These are phyloP conservation scores for Fusarium heterosporum DNA, from an alignment of 2,329 filamentous ascomycete species.

Conservation along the genomic window DNA sequence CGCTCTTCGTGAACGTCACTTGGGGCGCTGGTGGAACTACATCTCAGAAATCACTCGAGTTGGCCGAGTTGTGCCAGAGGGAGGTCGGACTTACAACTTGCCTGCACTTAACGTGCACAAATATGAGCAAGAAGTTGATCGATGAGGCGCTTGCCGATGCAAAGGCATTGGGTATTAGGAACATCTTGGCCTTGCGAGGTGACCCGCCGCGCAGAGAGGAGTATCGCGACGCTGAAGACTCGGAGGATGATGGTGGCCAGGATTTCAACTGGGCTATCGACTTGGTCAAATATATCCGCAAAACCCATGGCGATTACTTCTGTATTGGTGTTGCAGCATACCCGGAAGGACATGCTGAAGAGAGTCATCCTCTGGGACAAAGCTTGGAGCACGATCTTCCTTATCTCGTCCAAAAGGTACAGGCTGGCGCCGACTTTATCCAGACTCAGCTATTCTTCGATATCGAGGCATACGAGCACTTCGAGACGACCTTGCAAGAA, in stretches of 20 bases:
- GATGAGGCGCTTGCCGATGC: constrained; percentile 92
- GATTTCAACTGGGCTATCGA: constrained; percentile 92
- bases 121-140: constrained; percentile 89
- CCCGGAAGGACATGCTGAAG: constrained; percentile 93
- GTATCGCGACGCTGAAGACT: constrained; percentile 73
- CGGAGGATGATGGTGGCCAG: constrained; percentile 72
- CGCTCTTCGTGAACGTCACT: constrained; percentile 95
- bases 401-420: constrained; percentile 88
- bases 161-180: constrained; percentile 89
- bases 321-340: constrained; percentile 95
- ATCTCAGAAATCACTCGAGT: constrained; percentile 87
- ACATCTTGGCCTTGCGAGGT: constrained; percentile 91
- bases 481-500: constrained; percentile 79
- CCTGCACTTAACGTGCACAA: constrained; percentile 95
- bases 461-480: constrained; percentile 81
- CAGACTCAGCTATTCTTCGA: constrained; percentile 99
- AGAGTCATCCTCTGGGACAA: constrained; percentile 80
- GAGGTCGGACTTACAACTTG: constrained; percentile 94
- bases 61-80: constrained; percentile 94
- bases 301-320: constrained; percentile 91
- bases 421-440: constrained; percentile 94
- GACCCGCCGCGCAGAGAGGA: constrained; percentile 92
- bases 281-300: constrained; percentile 87
- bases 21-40: constrained; percentile 98
- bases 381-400: constrained; percentile 84